phyloP scores from a whole-genome alignment of 768 basidiomycete species.

The Scleroderma citrinum region DNA sequence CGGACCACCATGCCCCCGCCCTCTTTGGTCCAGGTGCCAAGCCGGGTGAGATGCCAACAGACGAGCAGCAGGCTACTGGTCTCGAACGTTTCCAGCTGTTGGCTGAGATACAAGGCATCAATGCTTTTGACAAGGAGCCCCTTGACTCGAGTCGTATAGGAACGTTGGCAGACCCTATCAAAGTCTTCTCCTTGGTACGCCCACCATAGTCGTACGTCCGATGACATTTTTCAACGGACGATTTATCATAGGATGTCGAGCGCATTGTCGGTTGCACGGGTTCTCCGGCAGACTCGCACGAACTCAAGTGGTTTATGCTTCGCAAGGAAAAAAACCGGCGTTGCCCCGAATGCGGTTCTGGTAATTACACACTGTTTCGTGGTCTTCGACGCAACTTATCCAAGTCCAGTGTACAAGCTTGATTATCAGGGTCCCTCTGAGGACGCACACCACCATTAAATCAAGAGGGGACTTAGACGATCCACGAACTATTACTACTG shows the following conservation, averaged over 20 bases:
- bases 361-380: constrained; percentile 40
- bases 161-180: constrained; percentile 81
- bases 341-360: constrained; percentile 92
- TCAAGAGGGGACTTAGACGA: constrained; percentile 2
- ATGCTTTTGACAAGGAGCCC: constrained; percentile 84
- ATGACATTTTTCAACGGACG: neutral
- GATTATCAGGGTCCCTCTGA: constrained; percentile 62
- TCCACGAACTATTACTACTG: too few species aligned
- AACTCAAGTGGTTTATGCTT: constrained; percentile 79
- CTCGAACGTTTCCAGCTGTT: constrained; percentile 92
- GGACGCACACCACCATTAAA: constrained; percentile 36
- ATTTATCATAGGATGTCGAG: constrained; percentile 52
- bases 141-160: constrained; percentile 82
- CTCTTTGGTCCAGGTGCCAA: constrained; percentile 71
- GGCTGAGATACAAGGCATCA: constrained; percentile 81
- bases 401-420: constrained; percentile 57
- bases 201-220: constrained; percentile 11
- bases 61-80: constrained; percentile 91
- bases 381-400: constrained; percentile 2
- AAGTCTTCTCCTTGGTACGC: constrained; percentile 81
- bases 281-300: constrained; percentile 91
- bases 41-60: constrained; percentile 71
- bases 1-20: constrained; percentile 56
- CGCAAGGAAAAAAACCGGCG: constrained; percentile 62
- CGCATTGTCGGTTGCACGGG: constrained; percentile 95